Percentiles rank a stretch among this genome's conserved stretches.
Conservation (phyloP, 139 green algal genomes). For the Chlorella vulgaris region DNA sequence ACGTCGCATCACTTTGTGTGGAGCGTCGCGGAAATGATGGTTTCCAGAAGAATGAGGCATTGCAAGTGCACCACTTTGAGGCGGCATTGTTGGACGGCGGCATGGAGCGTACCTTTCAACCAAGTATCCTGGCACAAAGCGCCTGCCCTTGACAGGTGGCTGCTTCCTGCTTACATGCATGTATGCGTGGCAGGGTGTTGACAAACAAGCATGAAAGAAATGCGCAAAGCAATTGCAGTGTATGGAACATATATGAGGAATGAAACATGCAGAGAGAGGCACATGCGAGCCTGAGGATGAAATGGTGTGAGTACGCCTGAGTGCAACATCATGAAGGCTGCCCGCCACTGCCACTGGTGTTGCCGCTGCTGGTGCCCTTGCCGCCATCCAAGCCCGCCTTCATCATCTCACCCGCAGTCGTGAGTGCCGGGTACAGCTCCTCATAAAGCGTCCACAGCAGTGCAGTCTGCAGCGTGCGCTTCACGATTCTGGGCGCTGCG, state of each 20-base stretch:
- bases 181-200: not conserved
- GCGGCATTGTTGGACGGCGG: not conserved
- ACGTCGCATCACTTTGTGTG: slow-evolving; percentile 47
- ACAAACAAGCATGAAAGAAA: not conserved
- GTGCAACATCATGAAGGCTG: too few relatives aligned
- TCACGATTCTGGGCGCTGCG: slow-evolving; percentile 70
- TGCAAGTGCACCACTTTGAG: slow-evolving; percentile 7
- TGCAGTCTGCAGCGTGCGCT: slow-evolving; percentile 86
- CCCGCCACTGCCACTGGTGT: too few relatives aligned
- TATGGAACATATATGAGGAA: not conserved
- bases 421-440: slow-evolving; percentile 20
- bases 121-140: not conserved
- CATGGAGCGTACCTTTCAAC: not conserved
- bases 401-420: not conserved
- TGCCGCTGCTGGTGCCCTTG: not conserved
- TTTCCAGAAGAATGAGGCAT: too few relatives aligned
- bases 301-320: not conserved
- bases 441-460: slow-evolving; percentile 79
- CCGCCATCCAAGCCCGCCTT: not conserved
- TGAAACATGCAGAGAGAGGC: not conserved
- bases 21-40: too few relatives aligned
- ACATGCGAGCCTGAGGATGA: not conserved
- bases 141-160: not conserved
- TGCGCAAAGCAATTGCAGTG: too few relatives aligned
- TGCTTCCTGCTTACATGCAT: too few relatives aligned